phyloP scores from a whole-genome alignment of 768 basidiomycete species.

The Amanita polypyramis region DNA sequence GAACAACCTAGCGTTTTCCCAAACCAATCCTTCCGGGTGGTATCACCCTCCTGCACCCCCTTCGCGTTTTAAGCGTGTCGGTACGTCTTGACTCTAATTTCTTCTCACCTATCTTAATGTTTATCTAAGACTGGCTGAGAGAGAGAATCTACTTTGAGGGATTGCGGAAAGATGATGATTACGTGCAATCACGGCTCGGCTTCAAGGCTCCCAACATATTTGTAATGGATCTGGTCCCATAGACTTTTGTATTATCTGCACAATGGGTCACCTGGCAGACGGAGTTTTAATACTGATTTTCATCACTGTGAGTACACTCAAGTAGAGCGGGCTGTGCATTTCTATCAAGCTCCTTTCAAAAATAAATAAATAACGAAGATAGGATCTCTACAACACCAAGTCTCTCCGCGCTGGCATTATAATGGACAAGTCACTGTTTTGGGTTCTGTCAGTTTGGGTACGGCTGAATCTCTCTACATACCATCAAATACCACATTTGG shows the following conservation, averaged over 20 bases:
- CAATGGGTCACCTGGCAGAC: background rate
- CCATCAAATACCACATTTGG: slow-evolving; percentile 15
- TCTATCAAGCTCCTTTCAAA: background rate
- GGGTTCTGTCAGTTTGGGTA: no score
- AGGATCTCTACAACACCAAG: background rate
- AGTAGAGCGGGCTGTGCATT: background rate
- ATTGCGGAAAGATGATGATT: slow-evolving; percentile 47
- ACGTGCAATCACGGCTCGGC: slow-evolving; percentile 51
- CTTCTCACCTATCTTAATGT: slow-evolving; percentile 1
- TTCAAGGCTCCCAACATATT: slow-evolving; percentile 75
- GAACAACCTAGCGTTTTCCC: slow-evolving; percentile 18
- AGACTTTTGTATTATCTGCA: background rate
- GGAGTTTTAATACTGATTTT: background rate
- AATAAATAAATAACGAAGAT: background rate
- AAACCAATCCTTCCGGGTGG: slow-evolving; percentile 15
- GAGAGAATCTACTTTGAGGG: slow-evolving; percentile 66
- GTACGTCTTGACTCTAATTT: slow-evolving; percentile 29
- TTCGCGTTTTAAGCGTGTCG: slow-evolving; percentile 49
- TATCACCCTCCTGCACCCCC: slow-evolving; percentile 38
- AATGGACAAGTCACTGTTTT: background rate
- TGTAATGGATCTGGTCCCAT: slow-evolving; percentile 53
- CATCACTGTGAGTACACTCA: background rate
- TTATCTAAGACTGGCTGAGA: slow-evolving; percentile 60
- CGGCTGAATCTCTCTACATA: background rate
- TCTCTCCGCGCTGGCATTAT: background rate